A percentile compares a stretch with the other conserved stretches of the same genome.
Conservation (phyloP, 202 grass and related monocot species). For the Carex arenaria region DNA sequence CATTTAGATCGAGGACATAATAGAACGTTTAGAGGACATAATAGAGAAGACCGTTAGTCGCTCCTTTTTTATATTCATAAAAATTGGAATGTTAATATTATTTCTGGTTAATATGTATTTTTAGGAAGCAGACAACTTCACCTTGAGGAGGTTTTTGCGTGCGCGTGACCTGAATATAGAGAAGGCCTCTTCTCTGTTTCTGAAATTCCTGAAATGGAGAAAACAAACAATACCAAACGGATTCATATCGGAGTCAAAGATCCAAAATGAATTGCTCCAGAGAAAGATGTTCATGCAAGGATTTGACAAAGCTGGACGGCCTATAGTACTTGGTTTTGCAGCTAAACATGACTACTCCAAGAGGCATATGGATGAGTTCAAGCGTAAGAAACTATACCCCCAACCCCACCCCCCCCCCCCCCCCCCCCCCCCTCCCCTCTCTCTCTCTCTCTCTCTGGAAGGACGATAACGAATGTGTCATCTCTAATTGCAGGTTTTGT, state of each 20-base stretch:
- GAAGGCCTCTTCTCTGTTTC: slow-evolving; percentile 49
- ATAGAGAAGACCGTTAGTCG: too few species aligned
- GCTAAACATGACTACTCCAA: slow-evolving; percentile 47
- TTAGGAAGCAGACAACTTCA: slow-evolving; percentile 68
- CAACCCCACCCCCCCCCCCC: not conserved
- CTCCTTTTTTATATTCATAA: not conserved
- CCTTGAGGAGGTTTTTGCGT: slow-evolving; percentile 61
- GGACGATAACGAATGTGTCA: not conserved
- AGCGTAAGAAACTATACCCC: slow-evolving; percentile 30
- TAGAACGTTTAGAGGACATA: too few species aligned
- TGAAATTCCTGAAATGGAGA: slow-evolving; percentile 58
- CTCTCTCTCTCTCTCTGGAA: not conserved
- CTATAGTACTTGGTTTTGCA: slow-evolving; percentile 45
- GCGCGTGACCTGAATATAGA: slow-evolving; percentile 47
- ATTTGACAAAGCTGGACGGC: slow-evolving; percentile 45
- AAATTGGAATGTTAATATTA: not conserved
- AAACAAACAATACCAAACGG: slow-evolving; percentile 41
- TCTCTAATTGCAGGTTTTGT: slow-evolving; percentile 49
- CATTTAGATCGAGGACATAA: too few species aligned
- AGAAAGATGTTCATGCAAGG: slow-evolving; percentile 58
- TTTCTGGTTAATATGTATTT: not conserved
- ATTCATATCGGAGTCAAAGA: slow-evolving; percentile 37
- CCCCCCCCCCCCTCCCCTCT: not conserved
- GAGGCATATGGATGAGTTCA: slow-evolving; percentile 62
- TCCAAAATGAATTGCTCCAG: slow-evolving; percentile 41